Evolutionary conservation across 179 eudicot genomes (phyloP), one percentile per base, ranked within the genome.

Genomic region (Actinidia arguta): DNA sequence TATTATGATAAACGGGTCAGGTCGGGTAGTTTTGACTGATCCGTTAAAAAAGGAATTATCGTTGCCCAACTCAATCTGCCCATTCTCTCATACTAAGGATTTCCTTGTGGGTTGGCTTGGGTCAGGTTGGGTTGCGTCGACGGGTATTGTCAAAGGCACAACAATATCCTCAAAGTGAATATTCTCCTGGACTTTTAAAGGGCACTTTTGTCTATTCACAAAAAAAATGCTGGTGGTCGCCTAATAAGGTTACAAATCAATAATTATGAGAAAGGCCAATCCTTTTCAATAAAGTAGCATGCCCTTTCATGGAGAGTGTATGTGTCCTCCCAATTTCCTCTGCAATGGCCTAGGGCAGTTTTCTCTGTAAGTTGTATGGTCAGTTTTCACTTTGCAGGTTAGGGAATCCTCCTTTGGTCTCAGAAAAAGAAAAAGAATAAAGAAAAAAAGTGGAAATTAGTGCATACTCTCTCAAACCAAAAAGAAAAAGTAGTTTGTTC

Each of bases 301-400:
- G 20, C 44, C 20, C 54, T 51, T 51, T 5, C 11, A 8, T 51
- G 54, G 54, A 51, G 54, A 51, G 54, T 67, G 71, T 8, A 16
- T 68, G 72, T 39, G 18, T 68, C 73, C 48, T 68, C 24, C 48
- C 39, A 14, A 68, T 17, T 39, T 39, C 73, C 48, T 17, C 18
- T 3, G 24, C 12, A 68, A 68, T 8, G 12, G n/a, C 17, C 36
- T 36, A 67, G 13, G 39, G 22, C 73, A 14, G 24, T 71, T 71
- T 71, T 46, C 63, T 39, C 42, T 39, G 42, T 16, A 20, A 58
- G 22, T 16, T 20, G 24, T 69, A 8, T 42, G 8, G 25, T 42
- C 51, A 42, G 17, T 42, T 69, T 42, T 69, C 25, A 69, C 52
- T 69, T 69, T 69, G 51, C 74, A 42, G 50, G 74, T 44, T 51